Percentiles rank a stretch among this genome's conserved stretches.
These are phyloP conservation scores for Climacium dendroides DNA, from an alignment of 225 moss, liverwort and hornwort genomes.

Conservation along the genomic window DNA sequence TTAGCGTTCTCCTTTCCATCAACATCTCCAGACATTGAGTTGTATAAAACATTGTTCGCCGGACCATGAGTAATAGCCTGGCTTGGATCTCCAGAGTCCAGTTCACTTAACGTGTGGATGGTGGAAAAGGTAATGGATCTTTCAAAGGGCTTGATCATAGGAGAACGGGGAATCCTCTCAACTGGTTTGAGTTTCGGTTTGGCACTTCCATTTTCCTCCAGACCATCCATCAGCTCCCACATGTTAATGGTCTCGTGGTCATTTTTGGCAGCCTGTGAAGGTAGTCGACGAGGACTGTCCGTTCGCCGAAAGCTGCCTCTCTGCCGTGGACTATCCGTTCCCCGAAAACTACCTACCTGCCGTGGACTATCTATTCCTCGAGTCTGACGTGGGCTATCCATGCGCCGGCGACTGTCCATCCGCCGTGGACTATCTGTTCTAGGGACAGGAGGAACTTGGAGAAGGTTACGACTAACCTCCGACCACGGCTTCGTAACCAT, in stretches of 20 bases:
- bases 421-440: constrained; percentile 19
- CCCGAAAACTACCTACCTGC: neutral
- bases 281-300: constrained; percentile 22
- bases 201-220: constrained; percentile 15
- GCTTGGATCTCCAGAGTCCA: constrained; percentile 38
- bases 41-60: neutral
- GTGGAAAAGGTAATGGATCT: constrained; percentile 28
- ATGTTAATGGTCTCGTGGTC: constrained; percentile 27
- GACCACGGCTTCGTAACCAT: constrained; percentile 51
- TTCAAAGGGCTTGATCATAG: constrained; percentile 27
- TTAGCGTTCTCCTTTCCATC: constrained; percentile 10
- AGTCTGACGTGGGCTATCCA: constrained; percentile 15
- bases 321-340: constrained; percentile 12
- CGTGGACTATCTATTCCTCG: constrained; percentile 23
- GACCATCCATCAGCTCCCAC: constrained; percentile 51
- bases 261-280: constrained; percentile 1
- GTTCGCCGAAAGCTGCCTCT: constrained; percentile 7
- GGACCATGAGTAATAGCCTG: constrained; percentile 24
- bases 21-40: neutral
- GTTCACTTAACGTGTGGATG: constrained; percentile 40
- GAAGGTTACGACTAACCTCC: constrained; percentile 49
- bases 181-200: constrained; percentile 7
- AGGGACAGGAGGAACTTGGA: constrained; percentile 16
- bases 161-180: constrained; percentile 17
- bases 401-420: constrained; percentile 1